Evolutionary conservation across 352 stramenopile genomes (phyloP).

Genomic region (Phytophthora podocarpi): DNA sequence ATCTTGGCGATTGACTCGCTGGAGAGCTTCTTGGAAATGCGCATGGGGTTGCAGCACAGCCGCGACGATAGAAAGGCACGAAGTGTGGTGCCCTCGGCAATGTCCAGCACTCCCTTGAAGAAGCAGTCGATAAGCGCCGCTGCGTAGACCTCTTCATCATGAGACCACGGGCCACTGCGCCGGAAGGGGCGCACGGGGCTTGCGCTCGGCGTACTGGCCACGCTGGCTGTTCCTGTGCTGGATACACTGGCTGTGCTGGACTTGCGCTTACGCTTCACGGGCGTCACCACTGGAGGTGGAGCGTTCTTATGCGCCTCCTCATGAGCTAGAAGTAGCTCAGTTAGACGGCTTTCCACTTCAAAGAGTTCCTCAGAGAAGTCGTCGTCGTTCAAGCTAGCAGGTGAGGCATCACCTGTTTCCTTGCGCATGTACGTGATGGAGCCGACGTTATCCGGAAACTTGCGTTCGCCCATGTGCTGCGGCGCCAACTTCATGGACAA

Average conservation of each 20-base stretch:
- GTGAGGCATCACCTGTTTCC: constrained; percentile 10
- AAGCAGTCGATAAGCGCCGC: constrained; percentile 69
- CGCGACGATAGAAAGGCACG: constrained; percentile 66
- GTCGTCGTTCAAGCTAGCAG: constrained; percentile 26
- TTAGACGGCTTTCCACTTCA: constrained; percentile 53
- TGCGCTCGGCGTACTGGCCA: constrained; percentile 26
- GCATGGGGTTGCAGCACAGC: constrained; percentile 77
- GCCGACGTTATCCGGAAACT: constrained; percentile 65
- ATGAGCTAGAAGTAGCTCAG: constrained; percentile 52
- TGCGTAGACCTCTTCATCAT: constrained; percentile 73
- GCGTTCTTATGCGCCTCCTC: constrained; percentile 44
- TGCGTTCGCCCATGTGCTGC: constrained; percentile 49
- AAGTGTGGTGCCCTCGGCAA: constrained; percentile 68
- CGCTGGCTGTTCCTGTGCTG: constrained; percentile 28
- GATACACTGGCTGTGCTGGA: constrained; percentile 34
- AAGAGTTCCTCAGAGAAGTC: constrained; percentile 53
- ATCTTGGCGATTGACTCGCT: constrained; percentile 68
- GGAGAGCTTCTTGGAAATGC: constrained; percentile 80
- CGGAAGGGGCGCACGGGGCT: constrained; percentile 40
- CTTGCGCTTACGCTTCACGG: constrained; percentile 36
- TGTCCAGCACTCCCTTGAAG: constrained; percentile 66
- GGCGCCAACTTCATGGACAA: constrained; percentile 77
- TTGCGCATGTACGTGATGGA: constrained; percentile 58
- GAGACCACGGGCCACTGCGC: constrained; percentile 68
- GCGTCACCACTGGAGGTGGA: constrained; percentile 3